phyloP scores from a whole-genome alignment of 306 rosid species.

The Inga oerstediana region DNA sequence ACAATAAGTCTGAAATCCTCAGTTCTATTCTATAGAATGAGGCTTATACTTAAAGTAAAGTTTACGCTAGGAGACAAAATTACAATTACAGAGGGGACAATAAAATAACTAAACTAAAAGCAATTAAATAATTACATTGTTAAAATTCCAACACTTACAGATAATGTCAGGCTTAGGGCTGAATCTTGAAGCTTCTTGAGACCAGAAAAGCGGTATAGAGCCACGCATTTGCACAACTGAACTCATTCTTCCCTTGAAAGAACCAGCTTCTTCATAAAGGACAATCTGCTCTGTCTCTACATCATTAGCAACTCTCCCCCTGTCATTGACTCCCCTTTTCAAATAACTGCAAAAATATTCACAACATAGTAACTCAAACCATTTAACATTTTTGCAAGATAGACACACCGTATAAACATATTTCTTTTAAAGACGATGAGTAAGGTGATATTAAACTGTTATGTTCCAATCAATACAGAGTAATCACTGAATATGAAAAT shows the following conservation, averaged over 20 bases:
- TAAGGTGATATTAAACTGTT: conserved; percentile 14
- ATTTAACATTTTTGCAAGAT: conserved; percentile 24
- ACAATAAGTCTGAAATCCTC: not conserved
- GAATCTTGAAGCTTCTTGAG: conserved; percentile 95
- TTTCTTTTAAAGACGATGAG: not conserved
- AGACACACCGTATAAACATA: conserved; percentile 22
- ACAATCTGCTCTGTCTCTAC: conserved; percentile 99
- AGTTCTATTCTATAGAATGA: not conserved
- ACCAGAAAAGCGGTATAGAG: conserved; percentile 98
- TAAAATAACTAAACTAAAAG: not conserved
- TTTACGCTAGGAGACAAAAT: not conserved
- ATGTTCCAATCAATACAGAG: conserved; percentile 26
- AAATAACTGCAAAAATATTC: conserved; percentile 57
- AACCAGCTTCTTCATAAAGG: conserved; percentile 91
- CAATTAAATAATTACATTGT: not conserved
- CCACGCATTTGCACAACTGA: conserved; percentile 99
- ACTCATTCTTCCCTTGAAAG: conserved; percentile 96
- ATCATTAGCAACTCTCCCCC: conserved; percentile 98
- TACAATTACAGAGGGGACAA: not conserved
- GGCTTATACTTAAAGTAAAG: not conserved
- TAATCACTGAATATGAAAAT: not conserved
- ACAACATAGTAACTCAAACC: conserved; percentile 12
- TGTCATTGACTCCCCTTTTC: conserved; percentile 98
- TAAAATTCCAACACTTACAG: conserved; percentile 16
- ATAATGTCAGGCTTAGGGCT: conserved; percentile 98